These are phyloP conservation scores for Colletotrichum chrysophilum DNA, from an alignment of 2,329 filamentous ascomycete genomes.

Conservation along the genomic window DNA sequence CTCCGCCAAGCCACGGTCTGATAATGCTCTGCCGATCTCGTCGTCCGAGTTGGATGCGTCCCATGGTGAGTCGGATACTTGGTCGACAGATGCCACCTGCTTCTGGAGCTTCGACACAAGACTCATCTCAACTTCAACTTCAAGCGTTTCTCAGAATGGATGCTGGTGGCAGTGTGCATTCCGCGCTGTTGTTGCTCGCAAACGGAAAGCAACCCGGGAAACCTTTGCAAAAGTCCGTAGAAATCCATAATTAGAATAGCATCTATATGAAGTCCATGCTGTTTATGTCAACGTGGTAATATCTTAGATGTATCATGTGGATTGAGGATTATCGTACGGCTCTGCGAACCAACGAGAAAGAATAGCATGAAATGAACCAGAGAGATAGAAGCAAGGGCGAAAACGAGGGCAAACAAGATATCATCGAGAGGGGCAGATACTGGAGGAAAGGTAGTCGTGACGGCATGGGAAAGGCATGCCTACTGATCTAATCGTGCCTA, in stretches of 20 bases:
- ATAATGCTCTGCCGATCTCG: not conserved
- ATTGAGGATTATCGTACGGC: fast-evolving
- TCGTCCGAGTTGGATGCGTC: not conserved
- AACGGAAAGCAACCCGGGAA: not conserved
- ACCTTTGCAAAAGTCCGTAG: fast-evolving
- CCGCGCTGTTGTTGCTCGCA: not conserved
- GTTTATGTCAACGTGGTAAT: fast-evolving
- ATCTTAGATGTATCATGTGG: not conserved
- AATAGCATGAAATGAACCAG: not conserved
- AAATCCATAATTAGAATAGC: not conserved
- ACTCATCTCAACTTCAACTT: not conserved
- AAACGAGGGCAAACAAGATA: fast-evolving
- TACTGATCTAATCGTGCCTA: not conserved
- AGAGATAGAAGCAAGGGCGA: not conserved
- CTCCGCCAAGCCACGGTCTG: not conserved
- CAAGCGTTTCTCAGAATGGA: not conserved
- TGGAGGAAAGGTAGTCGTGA: not conserved
- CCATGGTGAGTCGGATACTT: not conserved
- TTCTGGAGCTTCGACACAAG: not conserved
- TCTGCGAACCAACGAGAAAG: not conserved
- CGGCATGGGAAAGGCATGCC: not conserved
- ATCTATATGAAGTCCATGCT: not conserved
- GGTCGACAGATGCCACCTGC: not conserved
- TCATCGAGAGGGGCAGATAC: not conserved
- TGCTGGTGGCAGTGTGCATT: not conserved